These are phyloP conservation scores for Telfairia occidentalis DNA, from an alignment of 331 rosid species.

Conservation along the genomic window DNA sequence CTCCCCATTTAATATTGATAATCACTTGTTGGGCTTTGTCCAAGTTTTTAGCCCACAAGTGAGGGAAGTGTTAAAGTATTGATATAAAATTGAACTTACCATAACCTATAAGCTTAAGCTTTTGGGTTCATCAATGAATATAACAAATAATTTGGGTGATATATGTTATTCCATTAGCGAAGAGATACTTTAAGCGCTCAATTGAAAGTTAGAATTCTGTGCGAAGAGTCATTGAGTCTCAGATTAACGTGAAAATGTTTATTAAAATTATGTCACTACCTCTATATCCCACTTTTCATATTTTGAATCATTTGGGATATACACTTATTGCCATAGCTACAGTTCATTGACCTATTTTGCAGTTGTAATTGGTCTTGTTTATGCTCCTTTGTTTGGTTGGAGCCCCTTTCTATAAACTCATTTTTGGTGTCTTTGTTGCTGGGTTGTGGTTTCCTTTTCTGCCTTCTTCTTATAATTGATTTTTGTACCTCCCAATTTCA, in stretches of 20 bases:
- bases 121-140: no score
- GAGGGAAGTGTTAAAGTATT: no score
- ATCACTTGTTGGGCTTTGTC: no score
- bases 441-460: neutral
- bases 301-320: neutral
- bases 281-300: neutral
- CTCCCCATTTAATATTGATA: no score
- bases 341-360: neutral
- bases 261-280: neutral
- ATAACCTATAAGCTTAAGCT: no score
- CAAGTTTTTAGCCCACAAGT: no score
- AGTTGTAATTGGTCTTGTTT: neutral
- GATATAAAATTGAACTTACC: no score
- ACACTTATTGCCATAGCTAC: neutral
- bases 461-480: neutral
- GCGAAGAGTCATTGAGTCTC: no score
- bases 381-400: neutral
- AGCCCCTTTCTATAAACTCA: neutral
- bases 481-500: conserved; percentile 15
- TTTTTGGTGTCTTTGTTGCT: neutral
- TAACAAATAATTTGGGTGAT: no score
- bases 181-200: no score
- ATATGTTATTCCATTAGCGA: no score
- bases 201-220: no score
- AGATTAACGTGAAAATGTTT: neutral